Evolutionary conservation across 2,329 filamentous ascomycete species (phyloP).

Genomic region (Xylaria sp.): DNA sequence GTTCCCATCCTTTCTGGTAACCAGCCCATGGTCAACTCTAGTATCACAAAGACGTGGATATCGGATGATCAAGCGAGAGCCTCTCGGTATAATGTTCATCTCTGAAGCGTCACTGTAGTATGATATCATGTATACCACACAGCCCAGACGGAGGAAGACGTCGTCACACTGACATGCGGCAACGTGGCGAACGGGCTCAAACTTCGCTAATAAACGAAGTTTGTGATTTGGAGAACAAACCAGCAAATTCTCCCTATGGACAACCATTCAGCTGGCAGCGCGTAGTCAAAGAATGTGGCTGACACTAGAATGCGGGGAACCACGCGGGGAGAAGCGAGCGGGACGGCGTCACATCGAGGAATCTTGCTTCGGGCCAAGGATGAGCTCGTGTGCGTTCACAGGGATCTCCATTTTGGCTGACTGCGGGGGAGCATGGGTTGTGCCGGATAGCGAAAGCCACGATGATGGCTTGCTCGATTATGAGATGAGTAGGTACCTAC

Average conservation of each 20-base stretch:
- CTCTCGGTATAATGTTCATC: conserved; percentile 2
- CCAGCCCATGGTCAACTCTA: conserved; percentile 40
- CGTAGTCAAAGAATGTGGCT: conserved; percentile 2
- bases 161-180: not conserved
- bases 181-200: not conserved
- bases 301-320: conserved; percentile 21
- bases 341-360: not conserved
- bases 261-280: not conserved
- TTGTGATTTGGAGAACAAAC: conserved; percentile 1
- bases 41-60: conserved; percentile 31
- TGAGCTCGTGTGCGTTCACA: conserved; percentile 6
- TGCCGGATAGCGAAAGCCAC: not conserved
- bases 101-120: not conserved
- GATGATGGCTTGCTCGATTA: conserved; percentile 17
- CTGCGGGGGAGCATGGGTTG: conserved; percentile 15
- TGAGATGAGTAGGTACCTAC: conserved; percentile 15
- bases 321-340: conserved; percentile 15
- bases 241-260: not conserved
- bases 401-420: conserved; percentile 3
- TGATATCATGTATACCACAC: not conserved
- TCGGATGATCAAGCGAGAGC: conserved; percentile 2
- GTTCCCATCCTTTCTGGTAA: conserved; percentile 52
- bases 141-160: not conserved
- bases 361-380: conserved; percentile 1
- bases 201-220: not conserved